A percentile compares a stretch with the other conserved stretches of the same genome.
These are phyloP conservation scores for Piper betle DNA, from an alignment of 164 flowering plant genomes.

Conservation along the genomic window DNA sequence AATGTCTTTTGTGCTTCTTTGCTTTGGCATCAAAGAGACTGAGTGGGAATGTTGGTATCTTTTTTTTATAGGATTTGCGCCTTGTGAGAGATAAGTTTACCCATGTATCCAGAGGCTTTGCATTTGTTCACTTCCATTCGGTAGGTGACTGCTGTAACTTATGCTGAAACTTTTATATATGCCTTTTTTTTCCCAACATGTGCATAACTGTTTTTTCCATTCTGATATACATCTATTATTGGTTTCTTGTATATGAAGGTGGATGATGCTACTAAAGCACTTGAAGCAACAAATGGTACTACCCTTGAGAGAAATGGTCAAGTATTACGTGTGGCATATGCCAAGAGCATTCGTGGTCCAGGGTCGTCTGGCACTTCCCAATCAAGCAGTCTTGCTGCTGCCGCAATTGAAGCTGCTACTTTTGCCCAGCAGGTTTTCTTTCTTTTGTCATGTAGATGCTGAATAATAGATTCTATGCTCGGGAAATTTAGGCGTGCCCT, in stretches of 20 bases:
- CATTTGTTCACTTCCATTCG: constrained; percentile 88
- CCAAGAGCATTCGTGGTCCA: constrained; percentile 85
- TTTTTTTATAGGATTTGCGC: constrained; percentile 77
- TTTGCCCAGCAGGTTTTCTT: constrained; percentile 93
- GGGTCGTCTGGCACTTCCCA: constrained; percentile 60
- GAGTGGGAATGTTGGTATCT: neutral
- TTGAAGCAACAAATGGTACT: constrained; percentile 95
- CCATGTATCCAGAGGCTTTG: constrained; percentile 98
- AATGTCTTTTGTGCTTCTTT: neutral
- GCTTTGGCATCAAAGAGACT: neutral
- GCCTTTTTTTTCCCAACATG: neutral
- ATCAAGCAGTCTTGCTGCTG: constrained; percentile 97
- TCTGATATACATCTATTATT: neutral
- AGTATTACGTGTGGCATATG: constrained; percentile 86
- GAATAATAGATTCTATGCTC: too few species aligned
- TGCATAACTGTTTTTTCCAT: neutral
- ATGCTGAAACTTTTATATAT: neutral
- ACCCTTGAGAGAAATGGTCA: constrained; percentile 95
- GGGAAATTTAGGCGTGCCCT: too few species aligned
- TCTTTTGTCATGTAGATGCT: too few species aligned
- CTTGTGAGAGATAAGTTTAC: constrained; percentile 97
- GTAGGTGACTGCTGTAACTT: constrained; percentile 32
- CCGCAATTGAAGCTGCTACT: constrained; percentile 99
- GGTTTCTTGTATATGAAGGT: constrained; percentile 49
- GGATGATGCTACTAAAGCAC: constrained; percentile 89